Percentiles rank a stretch among this genome's conserved stretches.
Evolutionary conservation across 495 filamentous ascomycete genomes (phyloP).

Genomic region (Thermothielavioides terrestris): DNA sequence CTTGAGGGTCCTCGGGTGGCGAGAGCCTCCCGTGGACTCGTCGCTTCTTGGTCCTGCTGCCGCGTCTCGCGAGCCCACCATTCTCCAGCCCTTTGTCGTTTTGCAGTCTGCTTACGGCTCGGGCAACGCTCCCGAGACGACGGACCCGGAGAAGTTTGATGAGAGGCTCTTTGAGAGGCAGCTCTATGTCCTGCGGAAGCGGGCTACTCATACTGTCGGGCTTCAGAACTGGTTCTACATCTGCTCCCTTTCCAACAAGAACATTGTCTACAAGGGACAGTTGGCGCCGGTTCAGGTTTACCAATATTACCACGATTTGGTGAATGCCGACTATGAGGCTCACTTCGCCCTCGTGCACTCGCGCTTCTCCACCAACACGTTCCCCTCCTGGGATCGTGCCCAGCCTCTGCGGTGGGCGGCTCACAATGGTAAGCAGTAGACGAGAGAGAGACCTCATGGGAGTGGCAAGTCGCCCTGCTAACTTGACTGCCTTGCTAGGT

Average conservation of each 20-base stretch:
- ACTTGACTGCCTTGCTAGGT: conserved; percentile 33
- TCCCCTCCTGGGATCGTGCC: conserved; percentile 97
- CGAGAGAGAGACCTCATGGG: conserved; percentile 8
- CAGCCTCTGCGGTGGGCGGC: conserved; percentile 96
- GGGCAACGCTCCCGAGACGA: conserved; percentile 71
- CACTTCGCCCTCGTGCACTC: conserved; percentile 98
- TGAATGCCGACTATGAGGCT: conserved; percentile 94
- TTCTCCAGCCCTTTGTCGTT: conserved; percentile 95
- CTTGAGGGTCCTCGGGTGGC: conserved; percentile 91
- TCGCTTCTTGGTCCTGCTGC: conserved; percentile 89
- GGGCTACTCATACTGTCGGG: conserved; percentile 86
- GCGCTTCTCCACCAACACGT: conserved; percentile 98
- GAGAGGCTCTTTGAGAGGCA: conserved; percentile 84
- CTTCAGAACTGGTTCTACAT: conserved; percentile 99
- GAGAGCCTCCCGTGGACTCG: conserved; percentile 89
- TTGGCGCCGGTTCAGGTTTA: conserved; percentile 96
- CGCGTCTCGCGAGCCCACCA: conserved; percentile 84
- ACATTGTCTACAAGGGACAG: conserved; percentile 99
- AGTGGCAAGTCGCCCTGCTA: conserved; percentile 21
- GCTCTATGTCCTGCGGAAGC: conserved; percentile 90
- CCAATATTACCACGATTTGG: conserved; percentile 95
- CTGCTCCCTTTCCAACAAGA: conserved; percentile 95
- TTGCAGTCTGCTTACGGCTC: conserved; percentile 75
- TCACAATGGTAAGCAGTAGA: conserved; percentile 69
- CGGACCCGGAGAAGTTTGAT: conserved; percentile 73